These are phyloP conservation scores for Ajuga chamaepitys DNA, from an alignment of 257 asterid species.

Conservation along the genomic window DNA sequence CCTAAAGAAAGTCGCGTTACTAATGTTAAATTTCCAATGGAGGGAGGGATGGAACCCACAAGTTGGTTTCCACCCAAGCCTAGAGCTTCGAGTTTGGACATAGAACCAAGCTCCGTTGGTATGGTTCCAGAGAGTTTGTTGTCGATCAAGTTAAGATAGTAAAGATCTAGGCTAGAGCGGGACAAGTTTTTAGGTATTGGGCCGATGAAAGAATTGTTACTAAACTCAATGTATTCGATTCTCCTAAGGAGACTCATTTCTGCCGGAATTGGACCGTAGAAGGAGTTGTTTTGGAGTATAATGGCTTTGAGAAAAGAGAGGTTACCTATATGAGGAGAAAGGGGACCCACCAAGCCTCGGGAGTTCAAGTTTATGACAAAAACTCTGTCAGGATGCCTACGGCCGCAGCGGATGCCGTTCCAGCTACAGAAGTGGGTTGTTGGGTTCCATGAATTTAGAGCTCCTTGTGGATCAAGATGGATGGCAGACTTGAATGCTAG, in stretches of 20 bases:
- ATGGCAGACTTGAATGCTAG: not conserved
- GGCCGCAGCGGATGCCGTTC: not conserved
- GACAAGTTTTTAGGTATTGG: not conserved
- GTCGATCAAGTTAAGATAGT: not conserved
- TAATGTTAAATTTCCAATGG: not conserved
- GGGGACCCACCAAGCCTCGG: not conserved
- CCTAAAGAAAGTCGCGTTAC: not conserved
- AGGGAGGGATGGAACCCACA: not conserved
- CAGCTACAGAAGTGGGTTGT: conserved; percentile 5
- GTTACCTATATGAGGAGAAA: conserved; percentile 5
- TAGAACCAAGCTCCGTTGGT: not conserved
- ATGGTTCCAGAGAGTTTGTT: not conserved
- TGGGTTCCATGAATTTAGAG: not conserved
- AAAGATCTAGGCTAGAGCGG: not conserved
- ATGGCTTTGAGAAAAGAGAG: not conserved
- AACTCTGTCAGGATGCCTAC: not conserved
- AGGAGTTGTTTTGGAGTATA: not conserved
- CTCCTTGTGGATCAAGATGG: not conserved
- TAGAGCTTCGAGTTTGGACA: not conserved
- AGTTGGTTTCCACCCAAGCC: not conserved
- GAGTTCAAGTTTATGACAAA: not conserved
- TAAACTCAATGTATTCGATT: not conserved
- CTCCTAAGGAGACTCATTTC: not conserved
- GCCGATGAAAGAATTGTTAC: not conserved
- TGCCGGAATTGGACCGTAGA: not conserved